phyloP scores from a whole-genome alignment of 129 eudicot genomes.

The Lactuca sativa region DNA sequence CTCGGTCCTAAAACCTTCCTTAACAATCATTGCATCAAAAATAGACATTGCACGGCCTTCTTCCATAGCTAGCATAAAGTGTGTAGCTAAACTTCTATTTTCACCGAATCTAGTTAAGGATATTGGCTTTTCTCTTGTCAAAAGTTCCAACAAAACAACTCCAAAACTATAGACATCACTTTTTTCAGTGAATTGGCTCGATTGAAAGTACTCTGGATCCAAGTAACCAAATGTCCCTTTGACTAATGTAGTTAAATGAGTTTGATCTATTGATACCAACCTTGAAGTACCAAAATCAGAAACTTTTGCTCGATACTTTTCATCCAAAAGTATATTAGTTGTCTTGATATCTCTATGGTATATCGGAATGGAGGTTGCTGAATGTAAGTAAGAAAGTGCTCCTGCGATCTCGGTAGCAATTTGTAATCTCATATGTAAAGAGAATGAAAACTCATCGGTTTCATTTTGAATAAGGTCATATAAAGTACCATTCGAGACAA shows the following conservation, averaged over 20 bases:
- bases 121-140: constrained; percentile 22
- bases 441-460: not conserved
- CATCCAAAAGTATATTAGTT: constrained; percentile 6
- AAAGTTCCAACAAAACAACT: constrained; percentile 27
- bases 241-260: too few relatives aligned
- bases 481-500: too few relatives aligned
- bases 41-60: too few relatives aligned
- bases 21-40: not conserved
- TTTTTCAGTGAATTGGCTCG: too few relatives aligned
- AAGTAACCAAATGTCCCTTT: too few relatives aligned
- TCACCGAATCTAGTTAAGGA: not conserved
- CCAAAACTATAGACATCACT: constrained; percentile 23
- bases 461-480: not conserved
- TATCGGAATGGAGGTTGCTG: constrained; percentile 12
- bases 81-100: too few relatives aligned
- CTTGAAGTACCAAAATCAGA: too few relatives aligned
- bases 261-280: too few relatives aligned
- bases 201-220: too few relatives aligned
- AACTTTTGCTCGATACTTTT: too few relatives aligned
- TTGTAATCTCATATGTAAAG: constrained; percentile 12
- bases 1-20: constrained; percentile 3
- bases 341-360: constrained; percentile 12
- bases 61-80: too few relatives aligned
- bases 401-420: constrained; percentile 17
- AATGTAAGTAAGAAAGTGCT: constrained; percentile 13